Percentiles rank a stretch among this genome's conserved stretches.
These are phyloP conservation scores for Apiospora kogelbergensis DNA, from an alignment of 2,329 filamentous ascomycete genomes.

Conservation along the genomic window DNA sequence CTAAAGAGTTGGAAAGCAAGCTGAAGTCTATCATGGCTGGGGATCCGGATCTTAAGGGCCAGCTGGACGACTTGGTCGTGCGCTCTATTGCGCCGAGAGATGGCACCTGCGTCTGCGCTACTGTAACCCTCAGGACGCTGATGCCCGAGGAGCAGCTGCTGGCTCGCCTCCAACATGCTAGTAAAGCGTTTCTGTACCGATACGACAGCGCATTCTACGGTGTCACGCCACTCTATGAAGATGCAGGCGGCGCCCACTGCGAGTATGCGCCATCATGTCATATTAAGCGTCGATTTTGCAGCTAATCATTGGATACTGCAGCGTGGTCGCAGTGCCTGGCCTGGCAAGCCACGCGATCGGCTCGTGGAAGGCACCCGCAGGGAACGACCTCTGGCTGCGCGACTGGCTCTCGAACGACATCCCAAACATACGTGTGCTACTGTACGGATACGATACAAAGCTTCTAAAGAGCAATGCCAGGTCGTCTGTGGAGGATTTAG, in stretches of 20 bases:
- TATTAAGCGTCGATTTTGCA: constrained; percentile 6
- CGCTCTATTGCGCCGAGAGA: constrained; percentile 10
- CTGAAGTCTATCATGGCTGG: constrained; percentile 10
- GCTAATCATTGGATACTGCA: constrained; percentile 11
- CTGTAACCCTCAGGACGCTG: constrained; percentile 12
- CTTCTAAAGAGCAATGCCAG: constrained; percentile 22
- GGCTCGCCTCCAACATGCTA: not conserved
- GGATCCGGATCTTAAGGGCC: not conserved
- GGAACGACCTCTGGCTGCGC: constrained; percentile 29
- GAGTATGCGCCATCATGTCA: constrained; percentile 19
- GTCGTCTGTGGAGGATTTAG: constrained; percentile 22
- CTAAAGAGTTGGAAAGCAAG: not conserved
- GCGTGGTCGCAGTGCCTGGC: constrained; percentile 29
- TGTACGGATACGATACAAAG: constrained; percentile 32
- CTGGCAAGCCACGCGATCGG: constrained; percentile 30
- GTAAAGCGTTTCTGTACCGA: constrained; percentile 12
- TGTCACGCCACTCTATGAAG: constrained; percentile 27
- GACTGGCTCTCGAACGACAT: constrained; percentile 27
- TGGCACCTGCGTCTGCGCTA: constrained; percentile 13
- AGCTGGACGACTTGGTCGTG: not conserved
- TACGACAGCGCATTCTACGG: constrained; percentile 20
- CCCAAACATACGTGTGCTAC: constrained; percentile 22
- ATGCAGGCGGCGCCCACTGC: constrained; percentile 12
- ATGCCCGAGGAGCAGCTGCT: constrained; percentile 9
- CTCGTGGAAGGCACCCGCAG: constrained; percentile 27